phyloP scores from a whole-genome alignment of 1,139 yeast species.

The Geotrichum siamense region DNA sequence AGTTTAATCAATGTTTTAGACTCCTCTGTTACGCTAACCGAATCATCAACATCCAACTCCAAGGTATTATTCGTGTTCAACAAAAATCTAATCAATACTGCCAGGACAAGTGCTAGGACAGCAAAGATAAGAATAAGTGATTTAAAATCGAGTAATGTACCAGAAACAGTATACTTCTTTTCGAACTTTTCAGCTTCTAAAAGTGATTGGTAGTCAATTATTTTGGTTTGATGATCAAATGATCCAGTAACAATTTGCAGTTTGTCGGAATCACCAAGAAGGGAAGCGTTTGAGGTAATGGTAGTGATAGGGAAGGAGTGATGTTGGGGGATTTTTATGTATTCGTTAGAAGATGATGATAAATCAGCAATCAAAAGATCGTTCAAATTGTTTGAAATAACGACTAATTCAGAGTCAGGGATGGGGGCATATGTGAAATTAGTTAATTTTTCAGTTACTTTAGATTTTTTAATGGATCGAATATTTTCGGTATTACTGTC shows the following conservation, averaged over 20 bases:
- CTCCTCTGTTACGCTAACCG: not conserved
- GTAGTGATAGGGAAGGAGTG: constrained; percentile 4
- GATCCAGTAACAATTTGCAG: constrained; percentile 1
- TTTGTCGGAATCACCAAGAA: not conserved
- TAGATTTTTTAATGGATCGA: not conserved
- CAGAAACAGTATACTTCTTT: not conserved
- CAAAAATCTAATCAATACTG: not conserved
- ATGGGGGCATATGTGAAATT: not conserved
- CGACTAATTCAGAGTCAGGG: not conserved
- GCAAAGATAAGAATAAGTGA: not conserved
- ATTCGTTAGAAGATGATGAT: not conserved
- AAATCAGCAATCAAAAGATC: not conserved
- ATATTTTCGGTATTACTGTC: not conserved
- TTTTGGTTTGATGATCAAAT: constrained; percentile 2
- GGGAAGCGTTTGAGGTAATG: not conserved
- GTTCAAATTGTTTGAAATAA: not conserved
- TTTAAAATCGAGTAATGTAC: not conserved
- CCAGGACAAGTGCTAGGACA: not conserved
- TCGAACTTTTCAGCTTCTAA: not conserved
- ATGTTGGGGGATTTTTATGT: not conserved
- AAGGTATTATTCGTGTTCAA: not conserved
- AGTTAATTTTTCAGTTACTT: not conserved
- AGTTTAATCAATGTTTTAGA: constrained; percentile 1
- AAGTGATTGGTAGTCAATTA: not conserved
- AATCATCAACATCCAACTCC: not conserved